Conservation (phyloP, 1,139 yeast genomes). For the Nakaseomyces delphensis region DNA sequence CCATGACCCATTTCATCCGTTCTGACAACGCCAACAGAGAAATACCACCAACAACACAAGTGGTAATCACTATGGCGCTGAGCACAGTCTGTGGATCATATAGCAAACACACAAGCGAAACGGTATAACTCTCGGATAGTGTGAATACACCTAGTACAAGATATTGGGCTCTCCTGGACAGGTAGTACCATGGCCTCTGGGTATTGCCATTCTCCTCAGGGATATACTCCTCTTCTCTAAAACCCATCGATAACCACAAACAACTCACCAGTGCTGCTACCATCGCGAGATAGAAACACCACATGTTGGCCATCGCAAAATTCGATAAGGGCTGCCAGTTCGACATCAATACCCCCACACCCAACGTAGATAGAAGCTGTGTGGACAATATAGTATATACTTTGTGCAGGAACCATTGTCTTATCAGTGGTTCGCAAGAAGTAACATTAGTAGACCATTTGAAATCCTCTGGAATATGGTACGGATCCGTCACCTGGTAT, state of each 20-base stretch:
- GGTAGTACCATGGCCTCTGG: conserved; percentile 24
- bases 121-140: conserved; percentile 59
- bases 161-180: conserved; percentile 34
- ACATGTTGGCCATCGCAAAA: conserved; percentile 55
- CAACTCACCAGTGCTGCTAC: conserved; percentile 47
- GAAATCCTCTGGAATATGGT: conserved; percentile 61
- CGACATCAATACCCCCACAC: conserved; percentile 49
- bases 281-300: conserved; percentile 52
- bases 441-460: conserved; percentile 73
- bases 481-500: conserved; percentile 10
- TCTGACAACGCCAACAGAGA: conserved; percentile 74
- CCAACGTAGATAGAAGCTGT: conserved; percentile 56
- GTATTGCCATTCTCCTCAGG: conserved; percentile 8
- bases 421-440: conserved; percentile 64
- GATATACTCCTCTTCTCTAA: conserved; percentile 57
- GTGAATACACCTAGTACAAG: conserved; percentile 59
- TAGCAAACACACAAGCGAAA: conserved; percentile 60
- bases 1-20: conserved; percentile 68
- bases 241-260: conserved; percentile 51
- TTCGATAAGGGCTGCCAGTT: conserved; percentile 40
- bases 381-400: conserved; percentile 64
- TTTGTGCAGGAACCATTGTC: conserved; percentile 69
- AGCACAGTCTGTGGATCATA: conserved; percentile 58
- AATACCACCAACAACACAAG: conserved; percentile 63
- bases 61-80: conserved; percentile 64